Evolutionary conservation across 2,329 filamentous ascomycete species (phyloP).

Genomic region (Penicillium sp.): DNA sequence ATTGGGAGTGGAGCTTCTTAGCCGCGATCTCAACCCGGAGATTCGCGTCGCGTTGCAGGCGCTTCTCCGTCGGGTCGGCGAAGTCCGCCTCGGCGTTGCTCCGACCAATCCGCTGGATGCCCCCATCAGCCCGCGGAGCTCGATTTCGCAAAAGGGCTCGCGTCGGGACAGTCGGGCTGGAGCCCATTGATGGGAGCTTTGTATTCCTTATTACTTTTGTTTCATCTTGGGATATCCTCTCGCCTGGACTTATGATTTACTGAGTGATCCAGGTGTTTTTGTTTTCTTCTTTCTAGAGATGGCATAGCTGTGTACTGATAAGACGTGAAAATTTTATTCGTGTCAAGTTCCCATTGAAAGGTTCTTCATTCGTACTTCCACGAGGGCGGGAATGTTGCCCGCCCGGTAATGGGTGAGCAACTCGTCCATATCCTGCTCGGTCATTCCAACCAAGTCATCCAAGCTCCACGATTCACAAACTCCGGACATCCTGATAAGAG

Average conservation of each 20-base stretch:
- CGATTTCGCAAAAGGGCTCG: conserved; percentile 35
- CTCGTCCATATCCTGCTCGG: conserved; percentile 79
- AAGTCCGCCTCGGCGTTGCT: conserved; percentile 62
- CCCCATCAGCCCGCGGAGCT: conserved; percentile 39
- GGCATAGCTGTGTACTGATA: conserved; percentile 32
- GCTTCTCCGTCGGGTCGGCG: conserved; percentile 79
- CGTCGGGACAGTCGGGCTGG: conserved; percentile 33
- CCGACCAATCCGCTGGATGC: conserved; percentile 28
- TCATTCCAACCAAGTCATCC: conserved; percentile 80
- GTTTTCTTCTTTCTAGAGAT: conserved; percentile 20
- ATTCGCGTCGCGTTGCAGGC: conserved; percentile 75
- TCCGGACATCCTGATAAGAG: conserved; percentile 74
- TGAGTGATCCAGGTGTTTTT: conserved; percentile 20
- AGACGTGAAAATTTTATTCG: conserved; percentile 19
- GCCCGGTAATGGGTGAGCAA: conserved; percentile 73
- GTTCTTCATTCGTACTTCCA: conserved; percentile 33
- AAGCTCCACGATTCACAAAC: conserved; percentile 86
- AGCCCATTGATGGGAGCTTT: conserved; percentile 18
- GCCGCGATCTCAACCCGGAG: conserved; percentile 78
- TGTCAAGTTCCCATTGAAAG: conserved; percentile 1
- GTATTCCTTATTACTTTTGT: conserved; percentile 9
- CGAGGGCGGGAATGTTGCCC: conserved; percentile 41
- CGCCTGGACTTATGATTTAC: conserved; percentile 25
- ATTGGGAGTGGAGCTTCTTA: conserved; percentile 77
- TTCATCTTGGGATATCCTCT: conserved; percentile 36